phyloP scores from a whole-genome alignment of 805 yeast genomes.

The Ogataea methylovora region DNA sequence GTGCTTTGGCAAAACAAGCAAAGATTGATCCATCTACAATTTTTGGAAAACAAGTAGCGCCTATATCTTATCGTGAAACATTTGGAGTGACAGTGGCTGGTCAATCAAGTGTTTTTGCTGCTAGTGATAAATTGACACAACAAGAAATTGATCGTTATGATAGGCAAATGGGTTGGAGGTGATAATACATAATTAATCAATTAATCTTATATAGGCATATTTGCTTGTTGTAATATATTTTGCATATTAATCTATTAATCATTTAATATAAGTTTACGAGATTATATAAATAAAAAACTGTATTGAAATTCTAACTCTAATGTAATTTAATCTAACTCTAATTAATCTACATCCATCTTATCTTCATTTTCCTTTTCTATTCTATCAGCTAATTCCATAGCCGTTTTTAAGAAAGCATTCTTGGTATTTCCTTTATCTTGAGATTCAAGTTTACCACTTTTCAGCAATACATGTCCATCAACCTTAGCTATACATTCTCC shows the following conservation, averaged over 20 bases:
- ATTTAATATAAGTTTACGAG: too few species aligned
- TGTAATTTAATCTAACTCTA: too few species aligned
- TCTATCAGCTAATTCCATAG: constrained; percentile 14
- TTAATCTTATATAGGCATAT: too few species aligned
- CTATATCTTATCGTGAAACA: not conserved
- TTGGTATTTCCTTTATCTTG: constrained; percentile 8
- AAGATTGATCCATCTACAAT: constrained; percentile 16
- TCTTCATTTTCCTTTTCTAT: not conserved
- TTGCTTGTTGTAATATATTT: too few species aligned
- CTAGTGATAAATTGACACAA: constrained; percentile 13
- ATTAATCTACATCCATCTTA: constrained; percentile 6
- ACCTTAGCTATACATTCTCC: constrained; percentile 25
- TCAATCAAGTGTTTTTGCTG: constrained; percentile 13
- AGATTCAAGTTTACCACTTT: constrained; percentile 23
- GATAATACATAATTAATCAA: too few species aligned
- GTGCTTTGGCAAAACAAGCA: constrained; percentile 13
- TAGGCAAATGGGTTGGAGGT: constrained; percentile 20
- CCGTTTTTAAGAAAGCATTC: constrained; percentile 16
- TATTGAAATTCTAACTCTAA: too few species aligned
- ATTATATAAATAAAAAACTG: too few species aligned
- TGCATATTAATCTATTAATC: too few species aligned
- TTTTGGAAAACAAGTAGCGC: constrained; percentile 16
- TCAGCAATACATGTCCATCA: constrained; percentile 21
- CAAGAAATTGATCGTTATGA: constrained; percentile 20
- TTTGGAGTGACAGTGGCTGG: constrained; percentile 2